Evolutionary conservation across 495 filamentous ascomycete species (phyloP).

Genomic region (Sabuloglossum arenarium): DNA sequence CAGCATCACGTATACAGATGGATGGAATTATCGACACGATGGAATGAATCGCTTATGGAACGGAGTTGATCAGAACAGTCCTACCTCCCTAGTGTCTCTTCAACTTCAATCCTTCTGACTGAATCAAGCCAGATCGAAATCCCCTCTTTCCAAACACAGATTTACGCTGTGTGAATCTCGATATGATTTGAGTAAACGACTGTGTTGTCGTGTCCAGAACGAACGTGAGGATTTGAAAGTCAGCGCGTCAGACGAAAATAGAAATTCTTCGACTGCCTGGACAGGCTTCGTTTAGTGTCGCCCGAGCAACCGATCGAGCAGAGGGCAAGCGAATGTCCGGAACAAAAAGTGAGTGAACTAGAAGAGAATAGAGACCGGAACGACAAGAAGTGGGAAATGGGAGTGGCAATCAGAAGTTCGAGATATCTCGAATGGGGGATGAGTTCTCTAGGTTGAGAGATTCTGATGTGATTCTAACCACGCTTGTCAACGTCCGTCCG

Average conservation of each 20-base stretch:
- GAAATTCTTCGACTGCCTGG: not conserved
- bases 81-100: not conserved
- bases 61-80: not conserved
- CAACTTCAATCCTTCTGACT: not conserved
- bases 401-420: not conserved
- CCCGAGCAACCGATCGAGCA: not conserved
- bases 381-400: not conserved
- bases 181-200: not conserved
- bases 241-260: not conserved
- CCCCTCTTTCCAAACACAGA: not conserved
- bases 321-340: not conserved
- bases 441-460: no score
- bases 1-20: not conserved
- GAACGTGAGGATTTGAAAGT: not conserved
- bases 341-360: not conserved
- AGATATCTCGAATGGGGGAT: no score
- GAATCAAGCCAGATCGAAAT: not conserved
- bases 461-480: no score
- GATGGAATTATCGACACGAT: not conserved
- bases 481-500: no score
- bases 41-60: not conserved
- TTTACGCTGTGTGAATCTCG: not conserved
- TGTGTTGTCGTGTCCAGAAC: not conserved
- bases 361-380: not conserved
- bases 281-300: not conserved